These are phyloP conservation scores for Trametes versicolor DNA, from an alignment of 1,284 basidiomycete species.

Conservation along the genomic window DNA sequence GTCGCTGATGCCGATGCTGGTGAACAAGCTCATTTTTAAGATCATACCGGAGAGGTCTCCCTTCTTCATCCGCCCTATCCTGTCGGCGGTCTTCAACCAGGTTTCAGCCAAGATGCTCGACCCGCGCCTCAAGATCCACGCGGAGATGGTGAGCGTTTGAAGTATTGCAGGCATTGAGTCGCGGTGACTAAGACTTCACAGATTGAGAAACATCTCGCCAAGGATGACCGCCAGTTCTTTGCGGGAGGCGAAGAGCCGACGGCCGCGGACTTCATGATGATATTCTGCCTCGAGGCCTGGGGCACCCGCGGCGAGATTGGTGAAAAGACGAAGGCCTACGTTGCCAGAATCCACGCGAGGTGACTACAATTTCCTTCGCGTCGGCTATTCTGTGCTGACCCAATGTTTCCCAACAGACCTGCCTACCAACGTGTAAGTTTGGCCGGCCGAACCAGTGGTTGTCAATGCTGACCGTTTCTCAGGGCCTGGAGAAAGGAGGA, in stretches of 20 bases:
- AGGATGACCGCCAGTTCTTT: constrained; percentile 44
- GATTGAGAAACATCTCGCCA: constrained; percentile 42
- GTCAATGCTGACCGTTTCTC: not conserved
- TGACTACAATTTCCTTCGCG: constrained; percentile 20
- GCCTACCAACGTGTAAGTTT: constrained; percentile 48
- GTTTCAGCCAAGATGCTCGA: constrained; percentile 34
- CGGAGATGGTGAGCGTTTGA: constrained; percentile 36
- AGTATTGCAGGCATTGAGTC: too few relatives aligned
- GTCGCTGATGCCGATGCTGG: constrained; percentile 50
- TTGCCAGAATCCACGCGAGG: constrained; percentile 45
- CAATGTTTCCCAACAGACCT: constrained; percentile 37
- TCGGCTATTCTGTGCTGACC: constrained; percentile 10
- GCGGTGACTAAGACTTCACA: constrained; percentile 10
- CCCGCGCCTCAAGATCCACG: constrained; percentile 41
- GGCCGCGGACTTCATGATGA: constrained; percentile 52
- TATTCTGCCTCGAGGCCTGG: constrained; percentile 47
- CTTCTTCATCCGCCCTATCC: constrained; percentile 46
- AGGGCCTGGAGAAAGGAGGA: constrained; percentile 49
- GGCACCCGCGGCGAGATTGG: constrained; percentile 36
- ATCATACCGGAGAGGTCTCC: constrained; percentile 43
- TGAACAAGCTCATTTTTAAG: constrained; percentile 44
- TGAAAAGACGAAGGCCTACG: constrained; percentile 41
- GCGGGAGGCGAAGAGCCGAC: constrained; percentile 52
- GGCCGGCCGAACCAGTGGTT: not conserved
- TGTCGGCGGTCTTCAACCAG: constrained; percentile 36